A percentile compares a stretch with the other conserved stretches of the same genome.
These are phyloP conservation scores for Scedosporium aurantiacum DNA, from an alignment of 2,329 filamentous ascomycete genomes.

Conservation along the genomic window DNA sequence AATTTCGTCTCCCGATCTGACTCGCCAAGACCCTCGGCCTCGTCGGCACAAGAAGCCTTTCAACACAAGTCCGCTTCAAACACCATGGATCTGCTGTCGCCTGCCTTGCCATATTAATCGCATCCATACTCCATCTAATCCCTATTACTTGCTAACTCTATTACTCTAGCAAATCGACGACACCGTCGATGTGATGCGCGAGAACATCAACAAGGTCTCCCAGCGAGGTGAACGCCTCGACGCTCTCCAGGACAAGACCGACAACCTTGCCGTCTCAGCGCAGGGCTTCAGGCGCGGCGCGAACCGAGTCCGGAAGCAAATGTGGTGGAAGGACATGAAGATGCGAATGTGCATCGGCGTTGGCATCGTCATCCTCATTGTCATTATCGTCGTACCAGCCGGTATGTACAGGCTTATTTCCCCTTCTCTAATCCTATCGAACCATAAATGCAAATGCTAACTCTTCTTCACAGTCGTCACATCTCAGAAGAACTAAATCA, in stretches of 20 bases:
- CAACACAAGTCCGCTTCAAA: neutral
- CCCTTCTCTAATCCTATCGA: constrained; percentile 5
- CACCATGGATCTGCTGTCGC: neutral
- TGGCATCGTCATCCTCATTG: constrained; percentile 80
- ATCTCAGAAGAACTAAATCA: constrained; percentile 3
- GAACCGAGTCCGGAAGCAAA: constrained; percentile 91
- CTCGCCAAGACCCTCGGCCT: neutral
- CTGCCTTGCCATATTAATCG: neutral
- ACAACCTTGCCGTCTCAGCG: constrained; percentile 85
- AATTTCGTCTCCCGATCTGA: neutral
- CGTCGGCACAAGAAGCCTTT: neutral
- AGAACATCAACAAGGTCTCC: constrained; percentile 95
- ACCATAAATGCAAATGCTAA: neutral
- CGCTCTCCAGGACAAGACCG: constrained; percentile 83
- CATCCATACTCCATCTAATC: neutral
- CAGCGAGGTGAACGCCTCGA: constrained; percentile 86
- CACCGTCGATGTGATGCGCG: constrained; percentile 87
- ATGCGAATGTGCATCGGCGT: constrained; percentile 95
- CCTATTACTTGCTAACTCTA: neutral
- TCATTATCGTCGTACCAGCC: constrained; percentile 88
- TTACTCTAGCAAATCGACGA: constrained; percentile 81
- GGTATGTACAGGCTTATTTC: constrained; percentile 43
- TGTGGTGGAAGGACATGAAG: constrained; percentile 99
- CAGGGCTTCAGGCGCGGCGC: constrained; percentile 93
- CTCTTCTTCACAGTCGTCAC: constrained; percentile 2